Base-by-base conservation (phyloP, 2,329 filamentous ascomycete genomes). In the Colletotrichum kahawae region DNA sequence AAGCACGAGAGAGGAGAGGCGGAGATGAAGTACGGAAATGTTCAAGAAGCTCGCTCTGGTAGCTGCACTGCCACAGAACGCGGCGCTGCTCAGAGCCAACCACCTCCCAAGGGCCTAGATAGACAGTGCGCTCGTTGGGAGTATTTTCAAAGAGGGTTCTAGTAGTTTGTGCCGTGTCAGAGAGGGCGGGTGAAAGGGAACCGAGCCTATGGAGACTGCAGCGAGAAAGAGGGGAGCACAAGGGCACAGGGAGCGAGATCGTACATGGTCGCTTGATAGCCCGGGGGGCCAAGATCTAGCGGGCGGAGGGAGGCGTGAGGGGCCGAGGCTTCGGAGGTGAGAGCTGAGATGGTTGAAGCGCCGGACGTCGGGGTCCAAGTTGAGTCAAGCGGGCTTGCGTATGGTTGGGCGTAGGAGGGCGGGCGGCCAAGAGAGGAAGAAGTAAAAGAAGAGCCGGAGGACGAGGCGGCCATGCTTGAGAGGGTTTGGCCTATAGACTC, bases 191-290 rank as follows among this genome's bases (percentile, higher is more conserved):
- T 54, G 21, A 60, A 34, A 21, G 36, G 57, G 14, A 68, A 21
- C 54, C 72, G 56, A 62, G 64, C 36, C 24, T 34, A 24, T n/a
- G 34, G 56, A 29, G 31, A 59, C 27, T n/a, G 56, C 13, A 59
- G 24, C 56, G 27, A 33, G 13, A 38, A 51, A 12, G 43, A 51
- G 56, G 51, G 54, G 21, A 27, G 38, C 43, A 66, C 29, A 56
- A 54, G 56, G 51, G 36, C 59, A 34, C 68, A 21, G 60, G 29
- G 16, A 69, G 63, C 65, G 54, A 71, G 59, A 71, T 70, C 79
- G 74, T 85, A 90, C 88, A 90, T 89, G 79, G 88, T 89, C 79
- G 88, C 88, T 83, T 88, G 86, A 77, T 88, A 90, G 67, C 88
- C 88, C 38, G 88, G 88, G 67, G 88, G 88, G 5, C 88, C 88